Base-by-base conservation (phyloP, 2,329 filamentous ascomycete species). In the Graphiopsis chlorocephala region DNA sequence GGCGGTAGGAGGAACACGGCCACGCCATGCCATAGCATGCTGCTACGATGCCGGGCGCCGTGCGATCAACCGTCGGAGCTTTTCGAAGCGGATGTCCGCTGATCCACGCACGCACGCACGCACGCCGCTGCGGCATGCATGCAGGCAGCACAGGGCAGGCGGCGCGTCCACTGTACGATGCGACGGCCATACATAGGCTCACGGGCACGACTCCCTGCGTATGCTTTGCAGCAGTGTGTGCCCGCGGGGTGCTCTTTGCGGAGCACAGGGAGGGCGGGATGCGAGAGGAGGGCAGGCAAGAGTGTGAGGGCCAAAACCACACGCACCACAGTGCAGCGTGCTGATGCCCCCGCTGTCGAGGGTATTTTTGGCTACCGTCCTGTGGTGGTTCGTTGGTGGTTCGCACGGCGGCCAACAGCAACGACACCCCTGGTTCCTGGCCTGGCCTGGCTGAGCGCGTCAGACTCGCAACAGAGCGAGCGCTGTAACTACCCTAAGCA, bases 61-160 rank as follows among this genome's bases (percentile, higher is more conserved):
- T 62, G 33, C 48, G 55, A 62, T 62, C 58, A 50, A 33, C 58
- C 42, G 58, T 62, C 60, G 60, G 60, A 62, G 60, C 60, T 55
- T 62, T 55, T 62, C 28, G 29, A 52, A 28, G 60, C 60, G 60
- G 48, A 38, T 52, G 31, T 62, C 58, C 58, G 58, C 45, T 61
- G 58, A 50, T 61, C 58, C 60, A 55, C 60, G 60, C 50, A 29
- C 38, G 38, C n/a, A 52, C 26, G 50, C 50, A 53, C 50, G 50
- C 38, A 45, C 38, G 38, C 38, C 8, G 25, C 60, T 29, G 33
- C 60, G 48, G 48, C 55, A 56, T 45, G 35, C 35, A 53, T 53
- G 59, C 62, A 64, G 33, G 45, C 55, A 59, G 62, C 62, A 64
- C 62, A 53, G 62, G 55, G 62, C 62, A 59, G 53, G 31, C 28